Conservation (phyloP, 176 grass and related monocot genomes). For the Puccinellia tenuiflora region DNA sequence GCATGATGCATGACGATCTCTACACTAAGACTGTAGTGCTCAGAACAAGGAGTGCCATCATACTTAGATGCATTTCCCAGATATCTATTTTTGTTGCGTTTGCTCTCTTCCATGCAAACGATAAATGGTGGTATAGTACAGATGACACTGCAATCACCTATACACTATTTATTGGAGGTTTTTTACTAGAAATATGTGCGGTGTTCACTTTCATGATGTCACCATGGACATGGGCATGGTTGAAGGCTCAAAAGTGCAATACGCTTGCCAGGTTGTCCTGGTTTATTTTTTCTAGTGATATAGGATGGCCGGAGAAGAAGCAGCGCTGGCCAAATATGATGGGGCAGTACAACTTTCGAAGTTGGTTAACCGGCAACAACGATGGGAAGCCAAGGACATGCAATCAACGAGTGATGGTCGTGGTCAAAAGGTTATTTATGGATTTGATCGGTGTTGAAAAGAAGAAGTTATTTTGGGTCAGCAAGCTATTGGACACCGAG, state of each 20-base stretch:
- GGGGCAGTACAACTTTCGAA: neutral
- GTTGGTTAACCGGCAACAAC: neutral
- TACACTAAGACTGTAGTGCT: neutral
- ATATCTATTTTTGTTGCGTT: neutral
- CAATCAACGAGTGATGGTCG: neutral
- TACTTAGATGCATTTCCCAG: neutral
- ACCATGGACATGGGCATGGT: slow-evolving; percentile 24
- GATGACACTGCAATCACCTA: slow-evolving; percentile 15
- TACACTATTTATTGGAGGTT: neutral
- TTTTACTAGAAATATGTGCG: neutral
- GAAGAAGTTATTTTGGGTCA: neutral
- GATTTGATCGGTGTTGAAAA: neutral
- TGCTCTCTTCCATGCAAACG: neutral
- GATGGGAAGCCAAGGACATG: neutral
- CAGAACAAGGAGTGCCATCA: neutral
- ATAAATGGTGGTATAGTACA: neutral
- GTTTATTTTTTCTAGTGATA: neutral
- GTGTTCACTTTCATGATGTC: neutral
- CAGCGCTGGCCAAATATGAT: neutral
- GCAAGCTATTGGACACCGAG: neutral
- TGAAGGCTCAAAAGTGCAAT: neutral
- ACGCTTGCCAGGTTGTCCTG: neutral
- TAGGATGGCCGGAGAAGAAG: neutral
- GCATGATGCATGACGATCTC: neutral
- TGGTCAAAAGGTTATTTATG: neutral